Percentiles rank a stretch among this genome's conserved stretches.
Conservation (phyloP, 768 basidiomycete genomes). For the Suillus sp. region DNA sequence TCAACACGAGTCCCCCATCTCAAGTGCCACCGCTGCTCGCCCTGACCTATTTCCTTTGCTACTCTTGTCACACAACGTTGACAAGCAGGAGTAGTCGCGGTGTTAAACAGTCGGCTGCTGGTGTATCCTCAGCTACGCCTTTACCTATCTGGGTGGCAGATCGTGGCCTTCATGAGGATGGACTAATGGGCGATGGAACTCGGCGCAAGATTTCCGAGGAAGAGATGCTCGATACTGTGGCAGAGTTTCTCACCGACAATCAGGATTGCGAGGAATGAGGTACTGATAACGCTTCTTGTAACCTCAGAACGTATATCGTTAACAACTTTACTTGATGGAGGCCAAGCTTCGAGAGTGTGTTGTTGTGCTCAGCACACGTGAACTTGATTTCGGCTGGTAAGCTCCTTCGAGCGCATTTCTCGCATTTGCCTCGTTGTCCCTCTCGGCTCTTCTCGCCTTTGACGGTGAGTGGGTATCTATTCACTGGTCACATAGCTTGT, state of each 20-base stretch:
- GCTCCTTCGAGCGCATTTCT: not conserved
- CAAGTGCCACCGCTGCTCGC: constrained; percentile 17
- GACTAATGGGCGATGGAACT: constrained; percentile 27
- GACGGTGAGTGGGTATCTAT: not conserved
- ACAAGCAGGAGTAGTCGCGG: constrained; percentile 58
- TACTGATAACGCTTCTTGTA: not conserved
- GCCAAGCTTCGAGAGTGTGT: not conserved
- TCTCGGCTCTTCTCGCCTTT: not conserved
- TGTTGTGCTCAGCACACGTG: not conserved
- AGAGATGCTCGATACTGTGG: constrained; percentile 42
- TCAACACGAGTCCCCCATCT: not conserved
- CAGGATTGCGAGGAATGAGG: not conserved
- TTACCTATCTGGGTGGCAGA: constrained; percentile 38
- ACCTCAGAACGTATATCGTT: not conserved
- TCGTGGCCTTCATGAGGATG: not conserved
- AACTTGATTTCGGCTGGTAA: constrained; percentile 2
- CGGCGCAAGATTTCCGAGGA: constrained; percentile 31
- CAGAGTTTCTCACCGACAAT: constrained; percentile 41
- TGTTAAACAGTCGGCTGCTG: constrained; percentile 20
- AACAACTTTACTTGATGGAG: not conserved
- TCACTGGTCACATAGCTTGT: not conserved
- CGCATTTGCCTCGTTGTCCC: not conserved
- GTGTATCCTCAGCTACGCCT: constrained; percentile 20
- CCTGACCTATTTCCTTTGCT: constrained; percentile 53
- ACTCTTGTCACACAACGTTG: constrained; percentile 61